Conservation (phyloP, 352 stramenopile genomes). For the Thraustochytrium sp. region DNA sequence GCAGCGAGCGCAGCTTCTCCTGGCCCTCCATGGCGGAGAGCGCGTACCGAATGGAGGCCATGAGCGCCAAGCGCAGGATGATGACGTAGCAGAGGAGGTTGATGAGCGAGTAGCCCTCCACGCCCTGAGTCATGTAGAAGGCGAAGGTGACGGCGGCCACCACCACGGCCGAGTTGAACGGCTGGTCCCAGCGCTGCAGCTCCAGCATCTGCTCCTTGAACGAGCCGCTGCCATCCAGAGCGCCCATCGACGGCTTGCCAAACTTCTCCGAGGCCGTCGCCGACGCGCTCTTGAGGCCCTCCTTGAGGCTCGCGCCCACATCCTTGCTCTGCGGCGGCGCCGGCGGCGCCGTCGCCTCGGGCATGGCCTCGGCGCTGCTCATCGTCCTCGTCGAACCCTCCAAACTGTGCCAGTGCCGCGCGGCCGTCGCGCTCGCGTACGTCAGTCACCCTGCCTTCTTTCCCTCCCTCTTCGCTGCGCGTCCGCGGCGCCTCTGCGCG, state of each 20-base stretch:
- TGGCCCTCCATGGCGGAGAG: not conserved
- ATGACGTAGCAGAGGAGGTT: slow-evolving; percentile 18
- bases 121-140: slow-evolving; percentile 16
- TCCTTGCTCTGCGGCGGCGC: no score
- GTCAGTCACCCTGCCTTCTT: no score
- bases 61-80: not conserved
- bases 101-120: not conserved
- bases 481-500: no score
- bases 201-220: slow-evolving; percentile 20
- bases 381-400: not conserved
- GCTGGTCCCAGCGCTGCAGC: slow-evolving; percentile 33
- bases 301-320: not conserved
- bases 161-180: slow-evolving; percentile 25
- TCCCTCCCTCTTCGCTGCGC: no score
- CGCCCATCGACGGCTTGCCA: not conserved
- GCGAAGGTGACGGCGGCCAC: slow-evolving; percentile 14
- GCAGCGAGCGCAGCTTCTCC: not conserved
- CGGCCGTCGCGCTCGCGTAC: no score
- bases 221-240: not conserved
- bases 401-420: not conserved
- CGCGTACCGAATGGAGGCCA: not conserved
- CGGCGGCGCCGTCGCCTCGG: no score
- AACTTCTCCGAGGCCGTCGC: not conserved
- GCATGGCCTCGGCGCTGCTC: not conserved
- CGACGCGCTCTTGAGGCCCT: not conserved